phyloP scores from a whole-genome alignment of 179 eudicot species.

The Silene vulgaris region DNA sequence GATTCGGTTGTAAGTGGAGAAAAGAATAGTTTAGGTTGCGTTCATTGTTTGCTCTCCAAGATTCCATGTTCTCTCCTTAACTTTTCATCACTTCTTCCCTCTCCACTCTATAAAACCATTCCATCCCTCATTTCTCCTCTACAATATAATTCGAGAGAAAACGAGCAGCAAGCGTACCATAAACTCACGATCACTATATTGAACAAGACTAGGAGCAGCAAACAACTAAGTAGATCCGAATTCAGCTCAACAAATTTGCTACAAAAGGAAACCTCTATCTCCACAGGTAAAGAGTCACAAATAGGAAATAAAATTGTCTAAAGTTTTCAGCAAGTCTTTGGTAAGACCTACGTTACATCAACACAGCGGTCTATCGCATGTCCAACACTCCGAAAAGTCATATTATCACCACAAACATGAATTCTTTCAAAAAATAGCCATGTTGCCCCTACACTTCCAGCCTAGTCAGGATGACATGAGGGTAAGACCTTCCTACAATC shows the following conservation, averaged over 20 bases:
- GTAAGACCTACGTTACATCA: too few species aligned
- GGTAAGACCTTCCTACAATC: too few species aligned
- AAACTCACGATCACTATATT: constrained; percentile 16
- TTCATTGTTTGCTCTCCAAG: constrained; percentile 40
- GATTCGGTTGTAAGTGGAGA: constrained; percentile 27
- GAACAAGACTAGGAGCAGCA: constrained; percentile 26
- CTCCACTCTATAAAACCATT: constrained; percentile 32
- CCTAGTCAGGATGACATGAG: too few species aligned
- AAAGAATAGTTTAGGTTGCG: constrained; percentile 39
- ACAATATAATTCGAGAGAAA: constrained; percentile 18
- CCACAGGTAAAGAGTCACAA: constrained; percentile 17
- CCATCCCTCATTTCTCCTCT: constrained; percentile 22
- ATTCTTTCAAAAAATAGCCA: too few species aligned
- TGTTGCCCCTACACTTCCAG: too few species aligned
- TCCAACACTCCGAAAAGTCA: too few species aligned
- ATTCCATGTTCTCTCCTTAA: constrained; percentile 47
- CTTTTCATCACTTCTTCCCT: constrained; percentile 27
- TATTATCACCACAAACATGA: too few species aligned
- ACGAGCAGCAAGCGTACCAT: constrained; percentile 20
- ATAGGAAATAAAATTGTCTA: too few species aligned
- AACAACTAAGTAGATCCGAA: constrained; percentile 14
- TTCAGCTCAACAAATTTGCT: constrained; percentile 18
- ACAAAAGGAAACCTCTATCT: constrained; percentile 20
- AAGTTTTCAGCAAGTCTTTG: too few species aligned
- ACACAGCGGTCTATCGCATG: too few species aligned